These are phyloP conservation scores for Coprinopsis strossmayeri DNA, from an alignment of 768 basidiomycete species.

Conservation along the genomic window DNA sequence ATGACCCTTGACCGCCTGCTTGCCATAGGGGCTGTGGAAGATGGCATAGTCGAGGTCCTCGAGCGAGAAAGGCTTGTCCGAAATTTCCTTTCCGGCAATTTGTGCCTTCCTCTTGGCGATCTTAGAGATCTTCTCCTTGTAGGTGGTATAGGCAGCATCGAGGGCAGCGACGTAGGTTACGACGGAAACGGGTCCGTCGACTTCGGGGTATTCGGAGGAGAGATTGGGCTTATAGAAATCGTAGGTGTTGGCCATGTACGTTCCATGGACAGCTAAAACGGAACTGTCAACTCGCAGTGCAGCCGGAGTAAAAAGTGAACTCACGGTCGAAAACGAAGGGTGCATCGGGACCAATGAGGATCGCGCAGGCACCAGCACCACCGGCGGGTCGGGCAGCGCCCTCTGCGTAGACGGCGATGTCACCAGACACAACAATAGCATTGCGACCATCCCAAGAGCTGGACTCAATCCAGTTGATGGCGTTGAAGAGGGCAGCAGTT, in stretches of 20 bases:
- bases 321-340: constrained; percentile 92
- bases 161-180: constrained; percentile 93
- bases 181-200: constrained; percentile 95
- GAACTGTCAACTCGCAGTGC: constrained; percentile 2
- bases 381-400: constrained; percentile 93
- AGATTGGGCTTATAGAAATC: constrained; percentile 99
- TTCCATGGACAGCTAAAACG: constrained; percentile 92
- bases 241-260: constrained; percentile 95
- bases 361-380: constrained; percentile 92
- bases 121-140: constrained; percentile 74
- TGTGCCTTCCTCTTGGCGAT: constrained; percentile 42
- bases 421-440: constrained; percentile 93
- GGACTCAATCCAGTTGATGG: constrained; percentile 96
- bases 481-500: constrained; percentile 98
- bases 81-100: constrained; percentile 32
- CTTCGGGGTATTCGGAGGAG: constrained; percentile 91
- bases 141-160: constrained; percentile 82
- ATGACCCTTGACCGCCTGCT: constrained; percentile 96
- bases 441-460: constrained; percentile 96
- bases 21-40: constrained; percentile 98
- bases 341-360: constrained; percentile 94
- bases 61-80: constrained; percentile 55
- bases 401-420: constrained; percentile 97
- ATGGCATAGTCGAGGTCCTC: constrained; percentile 87
- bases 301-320: constrained; percentile 22